A percentile compares a stretch with the other conserved stretches of the same genome.
Evolutionary conservation across 78 protist genomes (phyloP).

Genomic region (Dictyostelium citrinum): DNA sequence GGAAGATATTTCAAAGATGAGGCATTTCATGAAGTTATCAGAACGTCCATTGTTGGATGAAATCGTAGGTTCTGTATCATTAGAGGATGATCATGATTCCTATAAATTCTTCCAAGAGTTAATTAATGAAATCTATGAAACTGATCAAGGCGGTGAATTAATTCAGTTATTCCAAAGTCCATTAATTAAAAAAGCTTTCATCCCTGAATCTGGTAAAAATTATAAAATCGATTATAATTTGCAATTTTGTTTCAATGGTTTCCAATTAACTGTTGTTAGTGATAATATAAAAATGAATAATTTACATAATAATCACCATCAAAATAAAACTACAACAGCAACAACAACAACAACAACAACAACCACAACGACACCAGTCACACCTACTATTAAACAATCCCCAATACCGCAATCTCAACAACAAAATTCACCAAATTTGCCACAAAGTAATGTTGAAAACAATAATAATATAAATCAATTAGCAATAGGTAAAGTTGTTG

Average conservation of each 20-base stretch:
- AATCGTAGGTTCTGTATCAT: not conserved
- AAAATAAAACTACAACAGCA: not conserved
- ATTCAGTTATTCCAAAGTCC: conserved; percentile 60
- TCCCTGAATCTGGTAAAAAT: conserved; percentile 18
- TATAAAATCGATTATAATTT: not conserved
- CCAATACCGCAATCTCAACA: not conserved
- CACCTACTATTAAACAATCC: not conserved
- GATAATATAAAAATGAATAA: not conserved
- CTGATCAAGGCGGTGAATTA: conserved; percentile 64
- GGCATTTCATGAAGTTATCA: conserved; percentile 28
- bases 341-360: not conserved
- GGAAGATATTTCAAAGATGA: conserved; percentile 42
- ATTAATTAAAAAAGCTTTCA: conserved; percentile 52
- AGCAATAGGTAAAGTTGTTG: conserved; percentile 47
- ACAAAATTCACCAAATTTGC: not conserved
- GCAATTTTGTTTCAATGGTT: conserved; percentile 33
- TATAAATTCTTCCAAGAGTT: conserved; percentile 46
- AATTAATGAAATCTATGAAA: conserved; percentile 69
- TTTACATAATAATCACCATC: not conserved
- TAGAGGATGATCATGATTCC: conserved; percentile 20
- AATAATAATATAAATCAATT: conserved; percentile 30
- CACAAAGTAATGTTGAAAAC: not conserved
- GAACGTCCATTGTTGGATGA: conserved; percentile 19
- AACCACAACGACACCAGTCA: not conserved
- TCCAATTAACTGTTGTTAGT: conserved; percentile 4